Evolutionary conservation across 208 protist species (phyloP).

Genomic region (Kentomonas sorsogonicus): DNA sequence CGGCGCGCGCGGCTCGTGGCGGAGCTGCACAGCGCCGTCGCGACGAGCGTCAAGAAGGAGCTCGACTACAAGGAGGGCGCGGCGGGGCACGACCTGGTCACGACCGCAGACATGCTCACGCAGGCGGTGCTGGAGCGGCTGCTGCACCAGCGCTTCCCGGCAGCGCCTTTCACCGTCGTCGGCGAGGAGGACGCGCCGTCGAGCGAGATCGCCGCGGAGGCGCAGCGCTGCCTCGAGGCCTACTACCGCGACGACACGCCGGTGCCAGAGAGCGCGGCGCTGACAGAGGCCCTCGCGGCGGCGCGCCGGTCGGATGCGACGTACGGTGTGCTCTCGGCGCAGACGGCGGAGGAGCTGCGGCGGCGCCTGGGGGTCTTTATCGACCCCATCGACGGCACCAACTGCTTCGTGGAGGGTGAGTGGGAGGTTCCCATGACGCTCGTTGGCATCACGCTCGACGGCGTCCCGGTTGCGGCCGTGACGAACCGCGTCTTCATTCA

Average conservation of each 20-base stretch:
- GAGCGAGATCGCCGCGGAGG: conserved; percentile 13
- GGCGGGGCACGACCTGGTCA: conserved; percentile 45
- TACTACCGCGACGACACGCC: conserved; percentile 10
- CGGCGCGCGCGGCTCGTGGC: conserved; percentile 13
- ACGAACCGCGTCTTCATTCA: conserved; percentile 60
- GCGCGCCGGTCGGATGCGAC: not conserved
- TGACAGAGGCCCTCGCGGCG: conserved; percentile 15
- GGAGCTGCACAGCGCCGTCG: conserved; percentile 20
- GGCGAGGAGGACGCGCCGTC: conserved; percentile 42
- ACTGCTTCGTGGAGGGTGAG: conserved; percentile 60
- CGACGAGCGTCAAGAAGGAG: conserved; percentile 37
- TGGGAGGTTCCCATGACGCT: conserved; percentile 71
- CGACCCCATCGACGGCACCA: conserved; percentile 83
- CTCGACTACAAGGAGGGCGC: conserved; percentile 31
- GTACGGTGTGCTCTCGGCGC: conserved; percentile 12
- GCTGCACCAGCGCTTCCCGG: conserved; percentile 26
- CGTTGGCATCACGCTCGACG: conserved; percentile 66
- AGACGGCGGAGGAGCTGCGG: conserved; percentile 31
- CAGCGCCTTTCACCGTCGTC: conserved; percentile 45
- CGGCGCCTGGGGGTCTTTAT: conserved; percentile 64
- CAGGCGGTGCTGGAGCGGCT: conserved; percentile 37
- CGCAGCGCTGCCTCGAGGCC: conserved; percentile 17
- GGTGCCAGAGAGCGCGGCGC: conserved; percentile 21
- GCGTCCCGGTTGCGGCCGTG: conserved; percentile 48
- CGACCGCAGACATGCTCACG: conserved; percentile 52